A percentile compares a stretch with the other conserved stretches of the same genome.
phyloP scores from a whole-genome alignment of 202 grass and related monocot species.

The Panicum hallii region DNA sequence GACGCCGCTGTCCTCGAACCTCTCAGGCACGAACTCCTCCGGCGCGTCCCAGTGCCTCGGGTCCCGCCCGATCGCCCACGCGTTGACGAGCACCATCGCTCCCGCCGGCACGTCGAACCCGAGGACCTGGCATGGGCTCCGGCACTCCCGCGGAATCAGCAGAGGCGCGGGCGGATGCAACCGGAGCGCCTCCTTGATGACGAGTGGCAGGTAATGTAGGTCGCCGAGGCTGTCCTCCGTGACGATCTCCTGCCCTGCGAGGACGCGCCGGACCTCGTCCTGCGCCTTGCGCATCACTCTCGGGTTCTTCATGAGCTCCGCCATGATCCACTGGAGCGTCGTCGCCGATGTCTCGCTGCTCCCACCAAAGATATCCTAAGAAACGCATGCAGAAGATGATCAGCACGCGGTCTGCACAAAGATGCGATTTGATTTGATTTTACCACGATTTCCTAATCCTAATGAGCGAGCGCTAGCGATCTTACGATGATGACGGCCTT shows the following conservation, averaged over 20 bases:
- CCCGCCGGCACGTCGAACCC: background rate
- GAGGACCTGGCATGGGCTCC: background rate
- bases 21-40: background rate
- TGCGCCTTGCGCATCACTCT: background rate
- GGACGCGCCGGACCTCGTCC: background rate
- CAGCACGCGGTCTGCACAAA: too few relatives aligned
- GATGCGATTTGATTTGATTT: too few relatives aligned
- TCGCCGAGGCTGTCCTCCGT: background rate
- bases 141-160: background rate
- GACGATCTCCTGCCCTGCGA: background rate
- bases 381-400: too few relatives aligned
- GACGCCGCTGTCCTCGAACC: background rate
- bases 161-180: background rate
- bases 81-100: background rate
- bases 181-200: conserved; percentile 13
- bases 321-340: conserved; percentile 6
- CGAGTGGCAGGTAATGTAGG: background rate
- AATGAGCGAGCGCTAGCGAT: background rate
- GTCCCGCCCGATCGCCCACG: background rate
- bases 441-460: too few relatives aligned
- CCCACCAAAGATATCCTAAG: background rate
- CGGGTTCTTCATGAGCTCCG: conserved; percentile 5
- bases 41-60: background rate
- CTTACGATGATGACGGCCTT: conserved; percentile 8
- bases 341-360: conserved; percentile 19